Evolutionary conservation across 2,329 filamentous ascomycete species (phyloP), one percentile per base, ranked within the genome.

Genomic region (Clonostachys rosea): DNA sequence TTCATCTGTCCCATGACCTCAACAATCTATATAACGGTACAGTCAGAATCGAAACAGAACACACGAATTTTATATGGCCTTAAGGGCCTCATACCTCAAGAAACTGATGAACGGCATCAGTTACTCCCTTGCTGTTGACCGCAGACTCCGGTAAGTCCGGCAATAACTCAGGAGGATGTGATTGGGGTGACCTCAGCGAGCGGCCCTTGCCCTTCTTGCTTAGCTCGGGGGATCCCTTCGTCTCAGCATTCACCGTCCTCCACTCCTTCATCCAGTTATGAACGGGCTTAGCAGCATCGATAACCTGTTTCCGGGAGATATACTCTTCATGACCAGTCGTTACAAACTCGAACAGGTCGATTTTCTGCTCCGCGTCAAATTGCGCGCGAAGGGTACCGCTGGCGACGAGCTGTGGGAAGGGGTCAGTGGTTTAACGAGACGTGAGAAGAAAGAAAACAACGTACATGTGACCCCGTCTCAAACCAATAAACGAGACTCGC

Each of bases 401-500:
- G 10, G 87, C 84, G 44, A 95, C 83, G 37, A 95, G 74, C 85
- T 92, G 52, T 16, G 34, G 34, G n/a, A 12, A 10, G 42, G 49
- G 24, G 24, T 30, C 24, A 30, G 24, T 30, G 24, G 24, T 30
- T 30, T 34, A 44, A 56, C 70, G 47, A 71, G 60, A 46, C 30
- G 10, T 34, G 6, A 40, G 16, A 34, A 16, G 7, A 16, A 16
- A 40, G 8, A 7, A 17, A 16, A 36, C n/a, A 9, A 74, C 81
- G 67, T 75, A 92, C 88, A 62, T 94, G 90, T 50, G 86, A 87
- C 45, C 86, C 87, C 52, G 87, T 89, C 45, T 87, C 82, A 59
- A 92, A 96, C 81, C 89, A 95, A 62, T 96, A 95, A 6, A 94
- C 86, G 48, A 97, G 81, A 58, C 83, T 94, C 24, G 90, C 84